Evolutionary conservation across 192 early-diverging fungal genomes (phyloP), one percentile per base, ranked within the genome.

Genomic region (Podila clonocystis): DNA sequence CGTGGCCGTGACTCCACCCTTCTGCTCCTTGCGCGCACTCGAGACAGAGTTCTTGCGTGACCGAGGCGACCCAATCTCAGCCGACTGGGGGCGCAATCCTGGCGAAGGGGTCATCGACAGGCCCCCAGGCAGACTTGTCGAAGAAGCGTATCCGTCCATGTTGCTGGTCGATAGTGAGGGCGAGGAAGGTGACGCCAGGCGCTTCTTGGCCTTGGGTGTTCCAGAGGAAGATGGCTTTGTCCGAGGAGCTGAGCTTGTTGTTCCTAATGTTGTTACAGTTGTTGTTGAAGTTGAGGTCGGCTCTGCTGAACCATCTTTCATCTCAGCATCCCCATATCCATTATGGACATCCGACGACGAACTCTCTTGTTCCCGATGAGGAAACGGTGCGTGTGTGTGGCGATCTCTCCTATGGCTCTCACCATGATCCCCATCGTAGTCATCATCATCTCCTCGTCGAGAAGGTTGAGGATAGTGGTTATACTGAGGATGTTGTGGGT

Each of bases 1-100:
- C 1, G 88, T 89, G 33, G 88, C 88, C 6, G 88, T 86, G 15
- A 89, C 88, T 20, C 74, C 79, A 28, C 28, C 41, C 60, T 64
- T 82, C 5, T 63, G 58, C 52, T 78, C 74, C 59, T 87, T 87
- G 61, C 58, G n/a, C 49, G 50, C 34, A 22, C 70, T 68, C 33
- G 41, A 36, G 34, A 68, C 30, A 60, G 72, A 73, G 58, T 67
- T 72, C 58, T 68, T 72, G 5, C 83, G 58, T 5, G 71, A n/a
- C 24, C 58, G 57, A 48, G 77, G 58, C 28, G 68, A 72, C n/a
- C 45, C n/a, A 4, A 65, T 67, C 31, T 48, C 58, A 5, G 29
- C 49, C 20, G 67, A 69, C 58, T 70, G 50, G 6, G 71, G 58
- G 13, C 55, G 45, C 9, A 72, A 49, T 31, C 71, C 50, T 7